Evolutionary conservation across 495 filamentous ascomycete species (phyloP), one percentile per base, ranked within the genome.

Genomic region (Podospora australis): DNA sequence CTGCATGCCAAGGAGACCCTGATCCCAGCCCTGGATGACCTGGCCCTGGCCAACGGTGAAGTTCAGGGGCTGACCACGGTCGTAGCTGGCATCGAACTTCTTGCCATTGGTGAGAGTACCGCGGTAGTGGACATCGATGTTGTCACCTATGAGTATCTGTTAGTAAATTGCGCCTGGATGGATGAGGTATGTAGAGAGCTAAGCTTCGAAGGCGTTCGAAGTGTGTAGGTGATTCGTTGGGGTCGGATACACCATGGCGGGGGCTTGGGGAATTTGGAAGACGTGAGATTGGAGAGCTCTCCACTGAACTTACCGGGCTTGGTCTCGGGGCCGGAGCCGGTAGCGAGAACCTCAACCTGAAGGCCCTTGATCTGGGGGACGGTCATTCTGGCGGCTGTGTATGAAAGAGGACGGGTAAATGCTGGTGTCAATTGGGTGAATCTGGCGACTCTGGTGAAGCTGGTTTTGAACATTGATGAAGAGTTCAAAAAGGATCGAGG

Each of bases 21-120:
- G 65, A 63, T 95, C 89, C 89, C 89, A 94, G 57, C 70, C 87
- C 70, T 84, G 77, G 58, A 95, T 95, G 38, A 92, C 88, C 55
- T 78, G 70, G 3, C 87, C 86, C 19, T 64, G 55, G 19, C 88
- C 88, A 19, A 90, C 70, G 35, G 65, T 76, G 66, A 95, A 92
- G 44, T 38, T 69, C 63, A 95, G 75, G 1, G 88, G 88, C 43
- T 63, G 39, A 17, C 75, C 71, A 39, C 86, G 78, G 55, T 84
- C 71, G 63, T 84, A 87, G 56, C 63, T 65, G 10, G 50, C n/a
- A 25, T 66, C 63, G 52, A 66, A 66, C 60, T 59, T 43, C 3
- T 36, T 69, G 46, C 69, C 69, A 36, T 50, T 46, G 25, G 45
- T 49, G 25, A 66, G 58, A 14, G 59, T 62, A 32, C 63, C 63